These are phyloP conservation scores for Fusarium equiseti DNA, from an alignment of 2,329 filamentous ascomycete species.

Conservation along the genomic window DNA sequence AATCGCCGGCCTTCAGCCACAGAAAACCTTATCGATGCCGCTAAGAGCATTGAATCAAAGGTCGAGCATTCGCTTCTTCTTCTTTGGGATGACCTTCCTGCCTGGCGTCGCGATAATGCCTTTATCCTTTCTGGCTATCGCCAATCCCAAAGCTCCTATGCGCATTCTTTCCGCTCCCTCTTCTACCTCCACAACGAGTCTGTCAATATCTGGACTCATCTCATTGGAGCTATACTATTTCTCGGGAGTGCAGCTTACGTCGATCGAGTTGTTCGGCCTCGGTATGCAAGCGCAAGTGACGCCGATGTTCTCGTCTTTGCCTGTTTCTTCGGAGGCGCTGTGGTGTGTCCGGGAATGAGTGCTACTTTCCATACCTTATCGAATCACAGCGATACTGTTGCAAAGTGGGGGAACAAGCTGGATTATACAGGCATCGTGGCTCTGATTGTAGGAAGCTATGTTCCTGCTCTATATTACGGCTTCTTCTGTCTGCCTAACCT, in stretches of 20 bases:
- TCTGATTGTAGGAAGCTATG: conserved; percentile 90
- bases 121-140: conserved; percentile 69
- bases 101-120: conserved; percentile 71
- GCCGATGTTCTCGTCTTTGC: conserved; percentile 78
- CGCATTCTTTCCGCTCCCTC: conserved; percentile 60
- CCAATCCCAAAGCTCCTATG: conserved; percentile 62
- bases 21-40: conserved; percentile 43
- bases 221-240: conserved; percentile 74
- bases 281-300: conserved; percentile 72
- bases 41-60: conserved; percentile 53
- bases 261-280: conserved; percentile 69
- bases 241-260: conserved; percentile 64
- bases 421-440: conserved; percentile 96
- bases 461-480: conserved; percentile 89
- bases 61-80: conserved; percentile 59
- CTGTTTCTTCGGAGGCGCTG: conserved; percentile 83
- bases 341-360: conserved; percentile 81
- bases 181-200: conserved; percentile 70
- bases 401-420: conserved; percentile 88
- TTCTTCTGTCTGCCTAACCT: conserved; percentile 77
- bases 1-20: conserved; percentile 49
- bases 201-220: conserved; percentile 73
- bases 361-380: conserved; percentile 86
- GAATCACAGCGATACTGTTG: conserved; percentile 84
- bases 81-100: conserved; percentile 69